Evolutionary conservation across 495 filamentous ascomycete species (phyloP), one percentile per base, ranked within the genome.

Genomic region (Daldinia bambusicola): DNA sequence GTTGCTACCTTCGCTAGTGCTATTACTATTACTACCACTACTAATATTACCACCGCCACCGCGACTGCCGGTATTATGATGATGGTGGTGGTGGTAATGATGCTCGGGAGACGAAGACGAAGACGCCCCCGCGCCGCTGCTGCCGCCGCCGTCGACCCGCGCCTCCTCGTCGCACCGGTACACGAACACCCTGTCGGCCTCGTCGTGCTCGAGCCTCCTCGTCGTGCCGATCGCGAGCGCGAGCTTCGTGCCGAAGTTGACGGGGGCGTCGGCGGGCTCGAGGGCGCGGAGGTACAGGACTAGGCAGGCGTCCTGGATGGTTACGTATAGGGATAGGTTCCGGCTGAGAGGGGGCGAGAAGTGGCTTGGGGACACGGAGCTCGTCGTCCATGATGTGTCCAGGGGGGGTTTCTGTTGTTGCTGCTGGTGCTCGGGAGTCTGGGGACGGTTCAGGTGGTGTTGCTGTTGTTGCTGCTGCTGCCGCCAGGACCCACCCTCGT

Each of bases 211-310:
- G 20, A 86, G 89, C 18, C 84, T 85, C 55, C 86, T 86, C 75
- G 72, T 84, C 38, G 75, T 90, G 67, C 83, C 90, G 81, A 87
- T 86, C 1, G 84, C 85, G 0, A 86, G 74, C 0, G 84, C 84
- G 8, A 87, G 78, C 64, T 84, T 84, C 4, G 82, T 81, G n/a
- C 82, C 77, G 30, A 85, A 76, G 63, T 80, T 81, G 5, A 83
- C 81, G 22, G 80, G 85, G 10, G 82, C 77, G 73, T 83, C 80
- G 32, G 84, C 81, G 2, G 88, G 82, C 62, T 94, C 92, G 3
- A 98, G 87, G 0, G 91, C 93, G 20, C 96, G 90, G 6, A 98
- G 80, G 69, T 90, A 87, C 7, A 96, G 87, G 1, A 95, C 85
- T 3, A 98, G 81, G 4, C 89, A 89, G 14, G 90, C 89, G 53